These are phyloP conservation scores for Phylloboletellus chloephorus DNA, from an alignment of 1,284 basidiomycete species.

Conservation along the genomic window DNA sequence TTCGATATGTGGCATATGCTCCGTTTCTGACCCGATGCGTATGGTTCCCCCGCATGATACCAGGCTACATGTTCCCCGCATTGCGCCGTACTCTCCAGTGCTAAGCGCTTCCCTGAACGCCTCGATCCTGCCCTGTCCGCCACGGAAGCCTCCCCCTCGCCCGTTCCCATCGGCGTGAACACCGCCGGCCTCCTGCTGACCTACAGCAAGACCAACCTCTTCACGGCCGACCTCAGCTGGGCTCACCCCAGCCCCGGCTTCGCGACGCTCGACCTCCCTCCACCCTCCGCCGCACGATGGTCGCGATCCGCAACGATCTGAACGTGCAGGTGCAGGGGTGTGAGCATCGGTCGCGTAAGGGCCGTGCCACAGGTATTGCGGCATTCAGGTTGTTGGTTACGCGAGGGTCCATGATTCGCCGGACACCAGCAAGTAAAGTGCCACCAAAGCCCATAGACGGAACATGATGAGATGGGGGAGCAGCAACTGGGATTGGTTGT, in stretches of 20 bases:
- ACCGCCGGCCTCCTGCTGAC: slow-evolving; percentile 64
- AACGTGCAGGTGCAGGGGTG: slow-evolving; percentile 53
- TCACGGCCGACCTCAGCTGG: slow-evolving; percentile 74
- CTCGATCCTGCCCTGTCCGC: slow-evolving; percentile 26
- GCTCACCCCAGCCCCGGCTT: slow-evolving; percentile 77
- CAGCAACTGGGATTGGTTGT: slow-evolving; percentile 28
- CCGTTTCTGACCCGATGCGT: no score
- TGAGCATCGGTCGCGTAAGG: slow-evolving; percentile 50
- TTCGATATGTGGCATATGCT: no score
- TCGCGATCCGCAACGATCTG: slow-evolving; percentile 87
- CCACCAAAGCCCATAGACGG: slow-evolving; percentile 64
- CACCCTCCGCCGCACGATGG: slow-evolving; percentile 26
- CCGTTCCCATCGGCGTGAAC: slow-evolving; percentile 61
- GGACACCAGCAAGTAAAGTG: slow-evolving; percentile 48
- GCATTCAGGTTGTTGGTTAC: slow-evolving; percentile 13
- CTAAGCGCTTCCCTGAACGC: slow-evolving; percentile 80
- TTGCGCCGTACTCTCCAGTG: slow-evolving; percentile 66
- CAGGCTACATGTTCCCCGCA: slow-evolving; percentile 81
- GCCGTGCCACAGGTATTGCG: slow-evolving; percentile 46
- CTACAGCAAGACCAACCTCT: slow-evolving; percentile 88
- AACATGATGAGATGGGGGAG: slow-evolving; percentile 48
- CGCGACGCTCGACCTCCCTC: slow-evolving; percentile 58
- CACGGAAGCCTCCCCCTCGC: neutral
- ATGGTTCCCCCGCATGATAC: neutral
- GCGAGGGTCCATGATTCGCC: slow-evolving; percentile 29